Conservation (phyloP, 2,329 filamentous ascomycete species). For the Botrytis deweyae region DNA sequence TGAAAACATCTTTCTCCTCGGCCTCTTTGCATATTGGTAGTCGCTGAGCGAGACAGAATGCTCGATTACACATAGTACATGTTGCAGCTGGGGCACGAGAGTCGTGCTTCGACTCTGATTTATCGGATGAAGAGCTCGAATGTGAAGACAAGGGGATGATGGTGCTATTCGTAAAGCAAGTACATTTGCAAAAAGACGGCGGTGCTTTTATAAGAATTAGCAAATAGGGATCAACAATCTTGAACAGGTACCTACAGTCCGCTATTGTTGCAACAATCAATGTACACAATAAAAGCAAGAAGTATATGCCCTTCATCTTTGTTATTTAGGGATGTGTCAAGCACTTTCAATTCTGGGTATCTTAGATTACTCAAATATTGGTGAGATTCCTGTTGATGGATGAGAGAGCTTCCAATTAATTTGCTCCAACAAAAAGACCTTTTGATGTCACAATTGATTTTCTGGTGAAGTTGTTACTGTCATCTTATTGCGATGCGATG, state of each 20-base stretch:
- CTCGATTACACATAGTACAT: slow-evolving; percentile 64
- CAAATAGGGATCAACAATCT: not conserved
- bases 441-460: not conserved
- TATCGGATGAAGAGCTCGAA: slow-evolving; percentile 29
- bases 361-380: not conserved
- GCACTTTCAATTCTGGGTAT: not conserved
- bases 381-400: not conserved
- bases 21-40: slow-evolving; percentile 63
- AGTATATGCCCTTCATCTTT: slow-evolving; percentile 15
- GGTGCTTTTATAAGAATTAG: slow-evolving; percentile 48
- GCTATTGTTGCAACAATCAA: slow-evolving; percentile 33
- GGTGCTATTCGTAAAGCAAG: slow-evolving; percentile 67
- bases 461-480: not conserved
- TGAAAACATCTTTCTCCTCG: slow-evolving; percentile 60
- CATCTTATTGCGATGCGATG: not conserved
- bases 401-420: not conserved
- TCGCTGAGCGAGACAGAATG: slow-evolving; percentile 59
- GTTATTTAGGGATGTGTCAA: slow-evolving; percentile 1
- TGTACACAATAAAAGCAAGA: slow-evolving; percentile 20
- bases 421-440: not conserved
- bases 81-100: slow-evolving; percentile 43
- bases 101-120: slow-evolving; percentile 24
- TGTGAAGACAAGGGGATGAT: slow-evolving; percentile 56
- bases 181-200: slow-evolving; percentile 68
- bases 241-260: slow-evolving; percentile 32